Conservation (phyloP, 1,284 basidiomycete species). For the Sanghuangporus sanghuang region DNA sequence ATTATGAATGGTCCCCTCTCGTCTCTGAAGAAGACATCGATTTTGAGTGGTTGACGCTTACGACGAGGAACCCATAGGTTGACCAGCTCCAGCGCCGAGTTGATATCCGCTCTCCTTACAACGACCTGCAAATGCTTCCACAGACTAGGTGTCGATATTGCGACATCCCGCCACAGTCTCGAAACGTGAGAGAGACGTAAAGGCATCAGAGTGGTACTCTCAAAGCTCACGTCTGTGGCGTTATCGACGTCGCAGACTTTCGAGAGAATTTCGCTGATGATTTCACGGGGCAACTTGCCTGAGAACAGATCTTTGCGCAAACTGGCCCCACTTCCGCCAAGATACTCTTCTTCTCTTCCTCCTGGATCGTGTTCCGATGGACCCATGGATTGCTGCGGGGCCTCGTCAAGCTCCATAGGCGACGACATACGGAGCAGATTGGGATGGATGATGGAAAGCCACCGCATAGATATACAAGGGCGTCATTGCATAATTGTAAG, state of each 20-base stretch:
- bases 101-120: constrained; percentile 2
- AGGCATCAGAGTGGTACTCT: background rate
- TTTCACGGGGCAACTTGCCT: constrained; percentile 7
- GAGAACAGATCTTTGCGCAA: background rate
- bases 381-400: background rate
- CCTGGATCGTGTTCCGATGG: background rate
- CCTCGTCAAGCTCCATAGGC: constrained; percentile 4
- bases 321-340: background rate
- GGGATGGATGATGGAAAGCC: background rate
- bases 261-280: constrained; percentile 11
- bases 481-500: background rate
- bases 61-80: constrained; percentile 16
- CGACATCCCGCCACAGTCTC: constrained; percentile 9
- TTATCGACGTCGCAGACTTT: constrained; percentile 7
- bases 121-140: constrained; percentile 12
- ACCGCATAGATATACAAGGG: constrained; percentile 1
- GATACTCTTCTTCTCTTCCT: background rate
- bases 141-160: constrained; percentile 6
- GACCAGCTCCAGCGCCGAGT: constrained; percentile 9
- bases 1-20: constrained; percentile 1
- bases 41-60: constrained; percentile 4
- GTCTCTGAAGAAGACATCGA: constrained; percentile 9
- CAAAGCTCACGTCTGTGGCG: background rate
- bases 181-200: constrained; percentile 11
- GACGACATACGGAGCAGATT: background rate